Base-by-base conservation (phyloP, 1,139 yeast genomes). In the Tardiomyces blankii region DNA sequence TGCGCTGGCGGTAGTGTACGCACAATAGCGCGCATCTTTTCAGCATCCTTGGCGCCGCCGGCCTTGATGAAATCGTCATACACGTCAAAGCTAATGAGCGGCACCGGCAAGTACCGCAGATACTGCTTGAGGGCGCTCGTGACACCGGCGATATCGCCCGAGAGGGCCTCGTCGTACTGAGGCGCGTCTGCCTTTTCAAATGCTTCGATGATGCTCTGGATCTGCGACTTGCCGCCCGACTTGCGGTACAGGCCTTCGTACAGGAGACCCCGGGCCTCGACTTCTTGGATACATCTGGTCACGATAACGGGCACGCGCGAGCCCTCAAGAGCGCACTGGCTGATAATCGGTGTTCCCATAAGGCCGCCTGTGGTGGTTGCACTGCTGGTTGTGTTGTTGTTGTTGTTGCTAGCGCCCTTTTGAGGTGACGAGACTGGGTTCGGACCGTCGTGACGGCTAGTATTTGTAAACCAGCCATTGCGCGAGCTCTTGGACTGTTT, bases 221-320 rank as follows among this genome's bases (percentile, higher is more conserved):
- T 78, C 45, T 87, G 86, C 13, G 91, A 78, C 49, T 83, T 78
- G 6, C 91, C 88, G 2, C 97, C 98, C 19, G 94, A 83, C 53
- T 89, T 83, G 56, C 98, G 74, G 66, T 91, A 91, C 39, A 91
- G 75, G 5, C 98, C 98, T 64, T 89, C 97, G 39, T 72, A 68
- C 42, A 73, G 78, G 55, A 85, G 61, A 9, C 95, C 89, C 51
- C 88, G 69, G 40, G 62, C 60, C 64, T 89, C 96, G 43, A 91
- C 87, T 57, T 83, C 94, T 38, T 70, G 68, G n/a, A 88, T 66
- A 65, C 96, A 87, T 48, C 79, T 72, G 12, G 81, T 69, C 12
- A 91, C 74, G 40, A 91, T 77, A 50, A 77, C 64, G 6, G 98
- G 98, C 9, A 87, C 73, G 3, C 61, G 54, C 19, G 74, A 68